Percentiles rank a stretch among this genome's conserved stretches.
Evolutionary conservation across 305 asterid genomes (phyloP).

Genomic region (Coffea humblotiana): DNA sequence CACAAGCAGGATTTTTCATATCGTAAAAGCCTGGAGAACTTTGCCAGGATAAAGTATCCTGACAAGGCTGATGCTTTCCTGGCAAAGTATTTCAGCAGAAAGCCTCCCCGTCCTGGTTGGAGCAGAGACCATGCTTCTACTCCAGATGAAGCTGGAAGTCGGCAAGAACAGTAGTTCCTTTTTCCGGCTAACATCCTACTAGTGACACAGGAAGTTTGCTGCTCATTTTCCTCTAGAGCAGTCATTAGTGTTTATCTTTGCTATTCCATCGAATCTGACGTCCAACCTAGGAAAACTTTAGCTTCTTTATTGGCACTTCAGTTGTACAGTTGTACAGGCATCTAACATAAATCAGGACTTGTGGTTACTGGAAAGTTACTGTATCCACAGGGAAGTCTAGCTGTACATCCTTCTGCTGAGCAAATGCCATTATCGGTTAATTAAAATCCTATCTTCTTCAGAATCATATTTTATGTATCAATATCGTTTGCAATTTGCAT

Average conservation of each 20-base stretch:
- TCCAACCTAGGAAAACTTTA: not conserved
- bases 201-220: not conserved
- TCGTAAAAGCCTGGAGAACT: slow-evolving; percentile 72
- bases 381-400: not conserved
- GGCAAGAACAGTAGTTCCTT: not conserved
- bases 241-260: not conserved
- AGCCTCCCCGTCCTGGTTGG: slow-evolving; percentile 61
- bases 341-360: not conserved
- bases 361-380: not conserved
- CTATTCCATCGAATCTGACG: not conserved
- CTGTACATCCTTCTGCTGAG: not conserved
- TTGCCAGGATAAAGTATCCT: slow-evolving; percentile 55
- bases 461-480: not conserved
- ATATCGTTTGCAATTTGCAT: not conserved
- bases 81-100: slow-evolving; percentile 61
- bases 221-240: slow-evolving; percentile 21
- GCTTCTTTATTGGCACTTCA: not conserved
- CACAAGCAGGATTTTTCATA: slow-evolving; percentile 77
- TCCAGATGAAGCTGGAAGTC: slow-evolving; percentile 34
- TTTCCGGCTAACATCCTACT: not conserved
- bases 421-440: not conserved
- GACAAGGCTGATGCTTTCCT: slow-evolving; percentile 63
- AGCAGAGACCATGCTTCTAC: slow-evolving; percentile 41
- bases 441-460: not conserved
- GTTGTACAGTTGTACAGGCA: slow-evolving; percentile 1